Percentiles rank a stretch among this genome's conserved stretches.
These are phyloP conservation scores for Bromus sterilis DNA, from an alignment of 176 grass and related monocot genomes.

Conservation along the genomic window DNA sequence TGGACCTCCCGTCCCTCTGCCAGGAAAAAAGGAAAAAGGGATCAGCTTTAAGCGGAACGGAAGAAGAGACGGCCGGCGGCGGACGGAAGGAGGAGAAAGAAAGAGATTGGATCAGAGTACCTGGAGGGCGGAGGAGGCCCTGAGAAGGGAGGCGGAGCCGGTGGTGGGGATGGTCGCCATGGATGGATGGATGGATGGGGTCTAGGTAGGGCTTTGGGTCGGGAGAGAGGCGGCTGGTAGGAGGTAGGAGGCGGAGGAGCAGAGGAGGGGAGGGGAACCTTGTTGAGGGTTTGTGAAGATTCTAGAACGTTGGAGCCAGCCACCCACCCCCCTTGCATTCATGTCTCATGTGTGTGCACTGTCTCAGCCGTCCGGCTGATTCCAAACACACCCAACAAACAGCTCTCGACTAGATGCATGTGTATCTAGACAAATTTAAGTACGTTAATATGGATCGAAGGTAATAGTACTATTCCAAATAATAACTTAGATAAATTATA, in stretches of 20 bases:
- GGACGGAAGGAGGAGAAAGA: too few relatives aligned
- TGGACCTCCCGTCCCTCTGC: slow-evolving; percentile 9
- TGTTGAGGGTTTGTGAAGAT: neutral
- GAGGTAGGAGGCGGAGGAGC: neutral
- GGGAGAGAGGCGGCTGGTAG: neutral
- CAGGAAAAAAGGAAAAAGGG: neutral
- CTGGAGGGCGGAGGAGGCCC: slow-evolving; percentile 43
- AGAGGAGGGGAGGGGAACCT: neutral
- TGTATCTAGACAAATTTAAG: too few relatives aligned
- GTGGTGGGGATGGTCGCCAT: slow-evolving; percentile 64
- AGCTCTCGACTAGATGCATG: too few relatives aligned
- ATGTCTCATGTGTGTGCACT: too few relatives aligned
- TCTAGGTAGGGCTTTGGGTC: slow-evolving; percentile 27
- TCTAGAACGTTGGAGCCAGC: neutral
- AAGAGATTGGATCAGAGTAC: neutral
- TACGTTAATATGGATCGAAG: too few relatives aligned
- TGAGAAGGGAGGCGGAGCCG: slow-evolving; percentile 31
- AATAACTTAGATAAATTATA: too few relatives aligned
- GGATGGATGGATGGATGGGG: neutral
- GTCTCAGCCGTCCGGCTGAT: too few relatives aligned
- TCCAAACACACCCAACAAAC: too few relatives aligned
- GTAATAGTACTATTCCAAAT: too few relatives aligned
- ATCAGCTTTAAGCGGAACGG: neutral
- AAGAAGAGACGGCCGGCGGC: neutral
- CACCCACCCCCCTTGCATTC: too few relatives aligned